Conservation (phyloP, 306 rosid genomes). For the Quercus ilex region DNA sequence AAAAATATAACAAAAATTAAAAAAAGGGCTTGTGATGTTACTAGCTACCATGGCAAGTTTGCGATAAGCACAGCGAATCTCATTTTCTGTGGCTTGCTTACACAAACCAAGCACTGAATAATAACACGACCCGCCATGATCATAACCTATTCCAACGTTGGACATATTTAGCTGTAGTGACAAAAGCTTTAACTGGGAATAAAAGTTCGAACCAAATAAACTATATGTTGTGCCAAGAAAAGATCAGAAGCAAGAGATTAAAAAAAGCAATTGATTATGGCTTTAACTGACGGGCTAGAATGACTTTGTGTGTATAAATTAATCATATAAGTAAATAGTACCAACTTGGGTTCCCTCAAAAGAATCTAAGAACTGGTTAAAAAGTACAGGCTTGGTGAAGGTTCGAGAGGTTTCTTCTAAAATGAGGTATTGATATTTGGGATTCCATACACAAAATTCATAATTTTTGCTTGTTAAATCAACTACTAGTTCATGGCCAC, state of each 20-base stretch:
- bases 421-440: too few species aligned
- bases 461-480: background rate
- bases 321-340: too few species aligned
- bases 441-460: background rate
- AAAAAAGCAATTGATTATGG: too few species aligned
- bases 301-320: too few species aligned
- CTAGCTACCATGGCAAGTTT: constrained; percentile 5
- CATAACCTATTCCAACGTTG: background rate
- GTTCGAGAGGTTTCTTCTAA: constrained; percentile 6
- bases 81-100: constrained; percentile 1
- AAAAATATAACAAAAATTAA: background rate
- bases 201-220: too few species aligned
- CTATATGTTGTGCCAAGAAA: too few species aligned
- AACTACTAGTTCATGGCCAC: background rate
- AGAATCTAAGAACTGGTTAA: background rate
- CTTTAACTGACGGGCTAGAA: too few species aligned
- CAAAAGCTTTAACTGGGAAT: background rate
- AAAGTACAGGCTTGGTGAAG: background rate
- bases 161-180: background rate
- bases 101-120: constrained; percentile 10
- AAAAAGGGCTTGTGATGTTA: background rate
- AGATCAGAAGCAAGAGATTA: too few species aligned
- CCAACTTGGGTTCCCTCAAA: background rate
- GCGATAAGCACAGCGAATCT: background rate
- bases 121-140: background rate